Evolutionary conservation across 108 stramenopile species (phyloP).

Genomic region (Aurantiochytrium sp.): DNA sequence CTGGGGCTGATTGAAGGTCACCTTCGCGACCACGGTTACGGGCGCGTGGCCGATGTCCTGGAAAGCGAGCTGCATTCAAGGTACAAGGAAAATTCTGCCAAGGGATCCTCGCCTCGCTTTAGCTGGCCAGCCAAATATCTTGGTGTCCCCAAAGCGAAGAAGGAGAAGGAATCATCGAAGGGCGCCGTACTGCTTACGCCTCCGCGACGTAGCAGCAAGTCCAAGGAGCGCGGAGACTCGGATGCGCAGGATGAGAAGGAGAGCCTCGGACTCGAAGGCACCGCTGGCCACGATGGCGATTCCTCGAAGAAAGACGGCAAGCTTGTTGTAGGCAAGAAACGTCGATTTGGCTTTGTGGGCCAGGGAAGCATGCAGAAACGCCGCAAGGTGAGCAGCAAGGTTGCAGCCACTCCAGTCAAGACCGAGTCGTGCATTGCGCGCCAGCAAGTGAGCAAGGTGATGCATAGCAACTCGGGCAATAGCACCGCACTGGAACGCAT

Average conservation of each 20-base stretch:
- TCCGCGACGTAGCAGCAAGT: no score
- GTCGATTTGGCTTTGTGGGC: not conserved
- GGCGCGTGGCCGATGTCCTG: not conserved
- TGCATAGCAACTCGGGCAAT: not conserved
- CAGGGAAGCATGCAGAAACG: not conserved
- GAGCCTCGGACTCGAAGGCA: no score
- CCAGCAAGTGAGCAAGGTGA: not conserved
- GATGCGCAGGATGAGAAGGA: no score
- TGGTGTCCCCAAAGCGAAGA: no score
- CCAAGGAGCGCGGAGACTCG: no score
- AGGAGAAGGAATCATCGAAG: no score
- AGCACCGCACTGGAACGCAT: not conserved
- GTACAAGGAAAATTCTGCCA: not conserved
- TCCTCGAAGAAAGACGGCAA: not conserved
- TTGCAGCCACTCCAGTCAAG: not conserved
- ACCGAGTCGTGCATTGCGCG: not conserved
- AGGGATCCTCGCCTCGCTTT: not conserved
- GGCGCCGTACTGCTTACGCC: no score
- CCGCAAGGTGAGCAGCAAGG: not conserved
- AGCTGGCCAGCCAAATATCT: not conserved
- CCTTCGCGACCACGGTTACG: not conserved
- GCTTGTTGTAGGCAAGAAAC: not conserved
- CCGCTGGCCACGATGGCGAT: not conserved
- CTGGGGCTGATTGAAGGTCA: not conserved
- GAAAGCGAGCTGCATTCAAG: not conserved